Conservation (phyloP, 1,284 basidiomycete species). For the Cutaneotrichosporon daszewskae region DNA sequence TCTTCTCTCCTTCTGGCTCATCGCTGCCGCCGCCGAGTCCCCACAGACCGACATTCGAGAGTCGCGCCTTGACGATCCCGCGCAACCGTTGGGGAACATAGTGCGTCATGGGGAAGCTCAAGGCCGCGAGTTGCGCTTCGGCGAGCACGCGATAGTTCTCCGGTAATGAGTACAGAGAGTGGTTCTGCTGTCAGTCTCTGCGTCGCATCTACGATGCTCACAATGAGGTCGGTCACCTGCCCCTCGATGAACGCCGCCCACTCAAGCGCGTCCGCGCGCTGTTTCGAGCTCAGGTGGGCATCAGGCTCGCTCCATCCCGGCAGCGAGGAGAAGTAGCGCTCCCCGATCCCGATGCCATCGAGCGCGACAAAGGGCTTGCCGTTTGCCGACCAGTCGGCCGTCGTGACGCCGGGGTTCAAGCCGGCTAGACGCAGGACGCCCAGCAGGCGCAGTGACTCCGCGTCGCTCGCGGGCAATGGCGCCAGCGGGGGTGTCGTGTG, state of each 20-base stretch:
- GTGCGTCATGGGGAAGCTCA: constrained; percentile 32
- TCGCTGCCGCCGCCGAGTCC: constrained; percentile 33
- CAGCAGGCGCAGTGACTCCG: constrained; percentile 29
- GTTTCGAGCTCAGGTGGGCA: constrained; percentile 14
- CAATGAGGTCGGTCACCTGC: constrained; percentile 38
- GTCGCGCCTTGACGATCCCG: constrained; percentile 28
- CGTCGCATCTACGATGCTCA: constrained; percentile 16
- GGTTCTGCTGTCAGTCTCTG: constrained; percentile 27
- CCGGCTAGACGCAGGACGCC: constrained; percentile 23
- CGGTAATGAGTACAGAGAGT: constrained; percentile 41
- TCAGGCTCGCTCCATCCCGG: constrained; percentile 30
- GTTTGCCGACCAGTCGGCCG: constrained; percentile 28
- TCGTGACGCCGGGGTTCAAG: constrained; percentile 16
- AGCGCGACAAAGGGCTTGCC: constrained; percentile 32
- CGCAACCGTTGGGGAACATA: constrained; percentile 41
- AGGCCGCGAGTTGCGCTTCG: constrained; percentile 26
- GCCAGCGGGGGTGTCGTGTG: constrained; percentile 32
- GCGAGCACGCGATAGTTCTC: constrained; percentile 34
- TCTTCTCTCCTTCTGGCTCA: constrained; percentile 28
- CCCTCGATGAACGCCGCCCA: constrained; percentile 42
- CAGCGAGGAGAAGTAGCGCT: constrained; percentile 20
- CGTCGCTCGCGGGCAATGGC: constrained; percentile 30
- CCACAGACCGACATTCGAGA: constrained; percentile 40
- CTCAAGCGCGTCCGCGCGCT: constrained; percentile 27
- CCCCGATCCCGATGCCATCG: constrained; percentile 13